Percentiles rank a stretch among this genome's conserved stretches.
Conservation (phyloP, 164 flowering plant genomes). For the Umbellularia californica region DNA sequence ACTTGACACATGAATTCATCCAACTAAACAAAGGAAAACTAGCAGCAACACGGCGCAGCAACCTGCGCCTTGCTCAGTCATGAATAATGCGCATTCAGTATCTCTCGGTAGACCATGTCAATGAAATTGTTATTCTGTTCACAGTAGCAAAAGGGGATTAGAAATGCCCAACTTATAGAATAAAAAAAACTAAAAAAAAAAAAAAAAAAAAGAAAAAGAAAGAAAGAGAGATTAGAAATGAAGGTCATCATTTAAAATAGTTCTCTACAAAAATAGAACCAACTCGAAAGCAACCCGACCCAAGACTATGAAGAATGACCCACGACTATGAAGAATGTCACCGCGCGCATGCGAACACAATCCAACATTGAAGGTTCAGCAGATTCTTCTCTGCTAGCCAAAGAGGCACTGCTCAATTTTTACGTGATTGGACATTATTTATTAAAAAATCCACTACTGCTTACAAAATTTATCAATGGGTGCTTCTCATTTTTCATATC, state of each 20-base stretch:
- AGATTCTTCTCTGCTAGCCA: too few relatives aligned
- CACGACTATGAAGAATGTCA: too few relatives aligned
- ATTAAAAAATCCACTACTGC: neutral
- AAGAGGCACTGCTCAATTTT: too few relatives aligned
- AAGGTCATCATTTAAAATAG: neutral
- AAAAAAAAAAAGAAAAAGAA: neutral
- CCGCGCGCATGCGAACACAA: too few relatives aligned
- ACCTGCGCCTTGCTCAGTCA: slow-evolving; percentile 16
- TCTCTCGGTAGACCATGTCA: slow-evolving; percentile 64
- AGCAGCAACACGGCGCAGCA: neutral
- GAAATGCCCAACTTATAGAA: neutral
- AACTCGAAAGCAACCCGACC: too few relatives aligned
- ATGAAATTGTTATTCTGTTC: slow-evolving; percentile 70
- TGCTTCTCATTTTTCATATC: neutral
- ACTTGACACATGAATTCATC: neutral
- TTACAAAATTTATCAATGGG: neutral
- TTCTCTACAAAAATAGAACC: neutral
- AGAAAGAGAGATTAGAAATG: neutral
- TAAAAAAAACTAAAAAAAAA: neutral
- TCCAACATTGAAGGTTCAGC: too few relatives aligned
- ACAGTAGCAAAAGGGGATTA: neutral
- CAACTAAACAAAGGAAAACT: neutral
- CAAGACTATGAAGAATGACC: too few relatives aligned
- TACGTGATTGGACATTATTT: too few relatives aligned
- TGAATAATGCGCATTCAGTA: slow-evolving; percentile 46